Conservation (phyloP, 129 eudicot species). For the Flaveria brownii region DNA sequence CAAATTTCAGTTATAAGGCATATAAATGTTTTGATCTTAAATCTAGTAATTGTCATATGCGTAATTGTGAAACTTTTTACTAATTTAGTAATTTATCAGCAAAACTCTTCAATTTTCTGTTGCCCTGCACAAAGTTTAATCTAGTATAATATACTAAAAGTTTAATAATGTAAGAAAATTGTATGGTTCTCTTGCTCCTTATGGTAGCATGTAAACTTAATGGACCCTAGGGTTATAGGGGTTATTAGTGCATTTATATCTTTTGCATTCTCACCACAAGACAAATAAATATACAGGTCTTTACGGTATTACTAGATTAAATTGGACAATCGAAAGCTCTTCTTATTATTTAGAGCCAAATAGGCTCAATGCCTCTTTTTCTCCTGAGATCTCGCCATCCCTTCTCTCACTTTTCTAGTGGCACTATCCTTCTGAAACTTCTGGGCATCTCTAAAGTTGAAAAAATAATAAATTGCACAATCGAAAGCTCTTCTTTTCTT, state of each 20-base stretch:
- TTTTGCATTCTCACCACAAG: neutral
- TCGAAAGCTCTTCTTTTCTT: neutral
- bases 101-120: neutral
- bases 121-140: neutral
- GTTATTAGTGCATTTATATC: neutral
- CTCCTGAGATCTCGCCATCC: neutral
- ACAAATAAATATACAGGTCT: neutral
- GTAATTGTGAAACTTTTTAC: neutral
- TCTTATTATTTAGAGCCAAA: neutral
- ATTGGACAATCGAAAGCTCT: too few species aligned
- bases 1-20: neutral
- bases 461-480: constrained; percentile 3
- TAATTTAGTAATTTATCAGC: neutral
- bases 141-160: neutral
- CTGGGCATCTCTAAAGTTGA: neutral
- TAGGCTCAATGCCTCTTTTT: neutral
- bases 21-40: neutral
- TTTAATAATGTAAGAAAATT: neutral
- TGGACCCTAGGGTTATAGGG: neutral
- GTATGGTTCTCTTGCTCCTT: neutral
- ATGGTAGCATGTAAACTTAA: neutral
- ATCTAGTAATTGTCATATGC: neutral
- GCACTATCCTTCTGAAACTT: neutral
- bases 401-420: neutral
- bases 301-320: neutral